phyloP scores from a whole-genome alignment of 1,139 yeast species.

The Tardiomyces blankii region DNA sequence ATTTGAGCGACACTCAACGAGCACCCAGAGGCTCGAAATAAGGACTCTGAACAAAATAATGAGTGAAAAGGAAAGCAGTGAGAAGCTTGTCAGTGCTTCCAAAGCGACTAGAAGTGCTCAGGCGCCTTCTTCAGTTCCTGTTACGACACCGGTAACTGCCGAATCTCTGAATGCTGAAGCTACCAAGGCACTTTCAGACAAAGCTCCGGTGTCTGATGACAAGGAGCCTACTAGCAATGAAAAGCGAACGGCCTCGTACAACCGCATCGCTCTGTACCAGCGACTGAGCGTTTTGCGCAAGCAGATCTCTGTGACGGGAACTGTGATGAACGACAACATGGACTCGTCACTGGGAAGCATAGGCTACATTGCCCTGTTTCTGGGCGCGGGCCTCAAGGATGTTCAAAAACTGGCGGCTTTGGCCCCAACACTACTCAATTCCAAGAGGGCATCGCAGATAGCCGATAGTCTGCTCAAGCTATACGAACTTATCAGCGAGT shows the following conservation, averaged over 20 bases:
- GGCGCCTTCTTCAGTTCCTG: no score
- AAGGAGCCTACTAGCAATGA: no score
- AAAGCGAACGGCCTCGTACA: background rate
- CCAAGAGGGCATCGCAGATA: conserved; percentile 1
- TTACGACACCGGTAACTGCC: no score
- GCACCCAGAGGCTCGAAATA: no score
- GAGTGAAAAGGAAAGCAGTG: no score
- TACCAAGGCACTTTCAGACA: no score
- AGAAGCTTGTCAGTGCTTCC: no score
- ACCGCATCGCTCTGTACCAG: background rate
- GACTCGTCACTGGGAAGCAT: conserved; percentile 12
- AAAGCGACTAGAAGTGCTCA: no score
- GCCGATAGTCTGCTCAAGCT: conserved; percentile 17
- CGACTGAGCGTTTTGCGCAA: background rate
- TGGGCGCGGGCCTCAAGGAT: conserved; percentile 3
- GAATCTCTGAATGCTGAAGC: no score
- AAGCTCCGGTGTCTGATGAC: no score
- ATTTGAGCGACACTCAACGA: no score
- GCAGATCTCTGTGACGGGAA: background rate
- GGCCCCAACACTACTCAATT: background rate
- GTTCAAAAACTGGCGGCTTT: background rate
- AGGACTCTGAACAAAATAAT: no score
- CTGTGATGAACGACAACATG: background rate
- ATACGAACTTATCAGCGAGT: conserved; percentile 26
- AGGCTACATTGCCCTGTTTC: conserved; percentile 12